Conservation (phyloP, 2,329 filamentous ascomycete genomes). For the Nigrograna mackinnonii region DNA sequence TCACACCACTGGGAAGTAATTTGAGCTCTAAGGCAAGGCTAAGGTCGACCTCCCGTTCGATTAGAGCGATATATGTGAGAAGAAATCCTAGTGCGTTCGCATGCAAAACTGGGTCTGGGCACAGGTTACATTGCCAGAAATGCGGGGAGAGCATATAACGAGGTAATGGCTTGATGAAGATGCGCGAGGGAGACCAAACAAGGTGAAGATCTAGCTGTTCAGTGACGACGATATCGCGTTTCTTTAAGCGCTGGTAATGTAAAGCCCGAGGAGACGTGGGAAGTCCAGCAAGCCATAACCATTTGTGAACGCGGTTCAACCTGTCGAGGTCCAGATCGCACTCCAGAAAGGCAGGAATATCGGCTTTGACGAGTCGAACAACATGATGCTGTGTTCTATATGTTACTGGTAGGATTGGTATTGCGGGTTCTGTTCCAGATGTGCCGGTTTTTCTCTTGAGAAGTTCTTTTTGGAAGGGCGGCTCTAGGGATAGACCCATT, state of each 20-base stretch:
- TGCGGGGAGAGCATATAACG: slow-evolving; percentile 17
- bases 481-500: slow-evolving; percentile 10
- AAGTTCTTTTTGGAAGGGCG: slow-evolving; percentile 14
- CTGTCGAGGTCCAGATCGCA: slow-evolving; percentile 17
- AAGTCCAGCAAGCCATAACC: slow-evolving; percentile 22
- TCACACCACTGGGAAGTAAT: slow-evolving; percentile 21
- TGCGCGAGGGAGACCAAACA: slow-evolving; percentile 18
- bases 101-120: slow-evolving; percentile 16
- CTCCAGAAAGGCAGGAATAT: slow-evolving; percentile 17
- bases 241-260: slow-evolving; percentile 23
- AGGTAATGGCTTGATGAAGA: slow-evolving; percentile 25
- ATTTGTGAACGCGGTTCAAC: slow-evolving; percentile 19
- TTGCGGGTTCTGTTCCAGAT: slow-evolving; percentile 2
- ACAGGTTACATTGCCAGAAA: slow-evolving; percentile 22
- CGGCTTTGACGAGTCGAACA: slow-evolving; percentile 14
- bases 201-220: slow-evolving; percentile 25
- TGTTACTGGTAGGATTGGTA: slow-evolving; percentile 19
- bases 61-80: slow-evolving; percentile 19
- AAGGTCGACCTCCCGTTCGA: slow-evolving; percentile 23
- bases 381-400: slow-evolving; percentile 15
- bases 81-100: slow-evolving; percentile 22
- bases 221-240: slow-evolving; percentile 20
- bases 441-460: neutral
- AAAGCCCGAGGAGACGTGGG: slow-evolving; percentile 19
- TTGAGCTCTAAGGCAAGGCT: slow-evolving; percentile 14